A percentile compares a stretch with the other conserved stretches of the same genome.
Conservation (phyloP, 1,284 basidiomycete genomes). For the Ceraceosorus guamensis region DNA sequence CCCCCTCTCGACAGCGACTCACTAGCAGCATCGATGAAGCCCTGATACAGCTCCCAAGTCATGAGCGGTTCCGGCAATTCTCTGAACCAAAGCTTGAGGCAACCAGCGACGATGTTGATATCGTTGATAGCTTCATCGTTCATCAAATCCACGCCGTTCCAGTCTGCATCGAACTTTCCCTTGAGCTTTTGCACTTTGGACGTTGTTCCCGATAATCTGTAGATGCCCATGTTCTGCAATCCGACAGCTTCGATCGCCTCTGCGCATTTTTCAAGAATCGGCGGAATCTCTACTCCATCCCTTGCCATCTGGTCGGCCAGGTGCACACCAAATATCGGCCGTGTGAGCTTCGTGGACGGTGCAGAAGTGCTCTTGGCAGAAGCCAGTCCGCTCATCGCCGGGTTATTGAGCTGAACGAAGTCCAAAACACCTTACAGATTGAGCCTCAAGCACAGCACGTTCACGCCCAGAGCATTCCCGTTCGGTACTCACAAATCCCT, state of each 20-base stretch:
- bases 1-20: slow-evolving; percentile 48
- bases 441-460: no score
- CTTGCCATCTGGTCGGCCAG: slow-evolving; percentile 83
- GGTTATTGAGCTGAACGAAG: no score
- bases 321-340: slow-evolving; percentile 70
- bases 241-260: slow-evolving; percentile 72
- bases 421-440: no score
- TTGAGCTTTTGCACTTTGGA: slow-evolving; percentile 79
- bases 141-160: slow-evolving; percentile 37
- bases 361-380: no score
- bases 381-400: no score
- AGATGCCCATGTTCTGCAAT: slow-evolving; percentile 77
- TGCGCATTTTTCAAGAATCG: slow-evolving; percentile 80
- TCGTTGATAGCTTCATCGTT: slow-evolving; percentile 57
- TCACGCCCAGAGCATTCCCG: not conserved
- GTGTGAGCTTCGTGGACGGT: slow-evolving; percentile 9
- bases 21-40: slow-evolving; percentile 93
- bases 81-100: slow-evolving; percentile 90
- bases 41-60: slow-evolving; percentile 73
- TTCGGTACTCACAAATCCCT: slow-evolving; percentile 38
- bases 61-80: slow-evolving; percentile 91
- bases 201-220: slow-evolving; percentile 83
- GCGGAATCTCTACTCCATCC: slow-evolving; percentile 81
- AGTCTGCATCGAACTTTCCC: slow-evolving; percentile 63
- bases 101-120: slow-evolving; percentile 90